A percentile compares a stretch with the other conserved stretches of the same genome.
phyloP scores from a whole-genome alignment of 371 early-diverging fungal species.

The Gilbertella persicaria region DNA sequence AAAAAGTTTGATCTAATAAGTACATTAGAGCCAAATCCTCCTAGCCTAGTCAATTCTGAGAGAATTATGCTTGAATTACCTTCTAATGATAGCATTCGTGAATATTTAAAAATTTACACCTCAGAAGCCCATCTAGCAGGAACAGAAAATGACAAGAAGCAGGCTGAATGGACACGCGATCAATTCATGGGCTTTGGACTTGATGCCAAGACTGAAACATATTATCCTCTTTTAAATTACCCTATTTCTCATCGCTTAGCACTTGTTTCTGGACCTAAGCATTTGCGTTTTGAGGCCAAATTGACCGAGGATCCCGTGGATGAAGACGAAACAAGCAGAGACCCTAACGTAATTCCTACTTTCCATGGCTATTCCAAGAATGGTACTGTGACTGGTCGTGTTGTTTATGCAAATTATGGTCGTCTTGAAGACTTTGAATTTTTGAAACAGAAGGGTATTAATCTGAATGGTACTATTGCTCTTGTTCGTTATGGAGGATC shows the following conservation, averaged over 20 bases:
- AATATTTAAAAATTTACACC: constrained; percentile 36
- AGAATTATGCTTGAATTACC: constrained; percentile 16
- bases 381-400: constrained; percentile 60
- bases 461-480: constrained; percentile 56
- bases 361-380: constrained; percentile 57
- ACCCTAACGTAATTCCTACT: constrained; percentile 54
- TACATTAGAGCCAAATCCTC: constrained; percentile 18
- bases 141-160: constrained; percentile 44
- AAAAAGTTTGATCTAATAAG: constrained; percentile 22
- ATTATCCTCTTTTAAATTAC: constrained; percentile 63
- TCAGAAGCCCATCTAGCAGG: constrained; percentile 62
- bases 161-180: constrained; percentile 61
- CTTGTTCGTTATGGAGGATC: constrained; percentile 64
- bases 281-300: constrained; percentile 53
- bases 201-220: constrained; percentile 57
- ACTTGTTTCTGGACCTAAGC: constrained; percentile 53
- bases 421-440: constrained; percentile 58
- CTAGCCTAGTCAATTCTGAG: constrained; percentile 9
- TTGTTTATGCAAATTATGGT: constrained; percentile 74
- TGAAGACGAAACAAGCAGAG: constrained; percentile 44
- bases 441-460: constrained; percentile 48
- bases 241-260: constrained; percentile 59
- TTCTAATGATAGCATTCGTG: constrained; percentile 15
- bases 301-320: constrained; percentile 62
- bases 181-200: constrained; percentile 58